These are phyloP conservation scores for Cystobasidium onofrii DNA, from an alignment of 768 basidiomycete species.

Conservation along the genomic window DNA sequence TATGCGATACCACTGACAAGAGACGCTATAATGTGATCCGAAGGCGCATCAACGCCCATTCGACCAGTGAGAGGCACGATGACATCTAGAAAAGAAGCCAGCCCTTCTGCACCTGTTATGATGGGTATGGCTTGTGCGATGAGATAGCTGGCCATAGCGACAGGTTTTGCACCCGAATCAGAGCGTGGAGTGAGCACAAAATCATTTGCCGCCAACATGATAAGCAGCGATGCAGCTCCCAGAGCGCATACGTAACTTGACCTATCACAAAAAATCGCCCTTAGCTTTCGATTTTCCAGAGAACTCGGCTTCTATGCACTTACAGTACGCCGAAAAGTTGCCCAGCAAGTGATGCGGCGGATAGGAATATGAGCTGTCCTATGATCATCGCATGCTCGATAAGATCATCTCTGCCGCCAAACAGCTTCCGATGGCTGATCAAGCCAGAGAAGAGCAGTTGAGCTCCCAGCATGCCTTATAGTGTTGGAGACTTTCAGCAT, in stretches of 20 bases:
- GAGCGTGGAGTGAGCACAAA: constrained; percentile 39
- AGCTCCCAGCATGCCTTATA: background rate
- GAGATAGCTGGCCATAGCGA: constrained; percentile 55
- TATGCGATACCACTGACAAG: constrained; percentile 58
- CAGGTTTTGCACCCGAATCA: background rate
- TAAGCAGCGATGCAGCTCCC: constrained; percentile 54
- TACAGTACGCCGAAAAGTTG: constrained; percentile 55
- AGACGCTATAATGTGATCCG: constrained; percentile 78
- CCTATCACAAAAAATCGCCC: constrained; percentile 48
- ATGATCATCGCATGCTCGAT: constrained; percentile 59
- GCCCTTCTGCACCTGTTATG: constrained; percentile 52
- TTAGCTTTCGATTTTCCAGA: background rate
- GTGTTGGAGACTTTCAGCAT: background rate
- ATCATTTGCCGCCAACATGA: constrained; percentile 55
- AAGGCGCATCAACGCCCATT: constrained; percentile 61
- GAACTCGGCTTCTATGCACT: background rate
- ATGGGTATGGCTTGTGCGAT: constrained; percentile 55
- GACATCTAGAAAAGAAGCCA: constrained; percentile 63
- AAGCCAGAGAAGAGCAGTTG: background rate
- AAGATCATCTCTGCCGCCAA: constrained; percentile 34
- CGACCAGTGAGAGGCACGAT: constrained; percentile 88
- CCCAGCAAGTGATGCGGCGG: constrained; percentile 53
- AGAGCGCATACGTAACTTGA: constrained; percentile 70
- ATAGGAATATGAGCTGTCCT: constrained; percentile 56
- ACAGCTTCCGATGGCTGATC: background rate